Conservation (phyloP, 768 basidiomycete genomes). For the Rhodotorula kratochvilovae region DNA sequence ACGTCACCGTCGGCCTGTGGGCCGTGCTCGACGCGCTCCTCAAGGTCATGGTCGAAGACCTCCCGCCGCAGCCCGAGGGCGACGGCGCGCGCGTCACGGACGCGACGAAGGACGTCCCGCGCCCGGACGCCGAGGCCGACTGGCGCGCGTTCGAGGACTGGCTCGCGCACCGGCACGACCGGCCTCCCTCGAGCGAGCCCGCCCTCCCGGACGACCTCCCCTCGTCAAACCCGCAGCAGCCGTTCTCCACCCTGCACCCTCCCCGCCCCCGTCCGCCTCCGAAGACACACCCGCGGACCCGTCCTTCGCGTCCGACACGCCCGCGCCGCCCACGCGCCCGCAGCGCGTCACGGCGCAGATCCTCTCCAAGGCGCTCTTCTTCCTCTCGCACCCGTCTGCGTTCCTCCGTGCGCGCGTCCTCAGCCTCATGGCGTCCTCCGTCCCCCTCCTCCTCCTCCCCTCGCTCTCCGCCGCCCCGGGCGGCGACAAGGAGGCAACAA, state of each 20-base stretch:
- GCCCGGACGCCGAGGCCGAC: conserved; percentile 23
- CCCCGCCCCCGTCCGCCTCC: too few relatives aligned
- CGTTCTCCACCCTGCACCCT: conserved; percentile 17
- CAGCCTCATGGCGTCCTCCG: conserved; percentile 65
- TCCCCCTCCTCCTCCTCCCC: conserved; percentile 57
- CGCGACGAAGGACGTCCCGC: conserved; percentile 46
- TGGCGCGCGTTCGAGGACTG: conserved; percentile 58
- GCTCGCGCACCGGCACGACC: conserved; percentile 49
- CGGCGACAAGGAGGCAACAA: conserved; percentile 41
- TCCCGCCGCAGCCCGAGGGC: conserved; percentile 5
- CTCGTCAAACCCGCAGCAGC: conserved; percentile 46
- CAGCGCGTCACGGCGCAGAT: conserved; percentile 79
- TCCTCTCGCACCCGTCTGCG: conserved; percentile 83
- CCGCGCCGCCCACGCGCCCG: conserved; percentile 56
- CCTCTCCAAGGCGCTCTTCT: conserved; percentile 76
- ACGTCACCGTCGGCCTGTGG: conserved; percentile 77
- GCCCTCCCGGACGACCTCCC: conserved; percentile 45
- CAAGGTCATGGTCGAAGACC: conserved; percentile 60
- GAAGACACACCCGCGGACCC: conserved; percentile 55
- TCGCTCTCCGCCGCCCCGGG: not conserved
- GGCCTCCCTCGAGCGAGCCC: conserved; percentile 43
- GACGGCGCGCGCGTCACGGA: not conserved
- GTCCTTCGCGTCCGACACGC: not conserved
- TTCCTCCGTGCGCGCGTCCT: conserved; percentile 80
- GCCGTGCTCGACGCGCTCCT: conserved; percentile 83